These are phyloP conservation scores for Inosperma sp. DNA, from an alignment of 768 basidiomycete species.

Conservation along the genomic window DNA sequence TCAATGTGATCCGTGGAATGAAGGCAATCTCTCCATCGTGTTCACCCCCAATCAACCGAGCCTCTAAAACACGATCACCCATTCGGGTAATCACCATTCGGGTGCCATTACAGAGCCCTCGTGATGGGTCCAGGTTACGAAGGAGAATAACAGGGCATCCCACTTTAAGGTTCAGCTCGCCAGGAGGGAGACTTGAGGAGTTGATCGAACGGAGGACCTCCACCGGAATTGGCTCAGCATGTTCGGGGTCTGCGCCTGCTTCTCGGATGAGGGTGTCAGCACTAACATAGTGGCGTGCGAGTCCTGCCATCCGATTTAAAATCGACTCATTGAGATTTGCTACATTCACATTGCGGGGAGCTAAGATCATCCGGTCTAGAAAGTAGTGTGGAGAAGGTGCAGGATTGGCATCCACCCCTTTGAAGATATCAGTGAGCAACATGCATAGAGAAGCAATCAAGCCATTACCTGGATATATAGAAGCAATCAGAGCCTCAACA, in stretches of 20 bases:
- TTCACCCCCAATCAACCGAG: conserved; percentile 32
- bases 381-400: conserved; percentile 26
- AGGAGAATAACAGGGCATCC: conserved; percentile 32
- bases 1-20: conserved; percentile 35
- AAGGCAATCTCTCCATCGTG: conserved; percentile 31
- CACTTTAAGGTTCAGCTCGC: conserved; percentile 26
- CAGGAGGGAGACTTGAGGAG: conserved; percentile 31
- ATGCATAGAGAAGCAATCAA: neutral
- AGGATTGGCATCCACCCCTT: neutral
- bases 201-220: conserved; percentile 34
- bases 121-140: conserved; percentile 24
- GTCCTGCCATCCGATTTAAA: conserved; percentile 20
- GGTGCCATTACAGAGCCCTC: conserved; percentile 30
- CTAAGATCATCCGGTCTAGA: conserved; percentile 31
- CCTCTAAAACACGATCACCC: conserved; percentile 25
- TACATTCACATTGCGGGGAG: conserved; percentile 32
- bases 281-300: conserved; percentile 19
- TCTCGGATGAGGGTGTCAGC: conserved; percentile 25
- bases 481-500: conserved; percentile 22
- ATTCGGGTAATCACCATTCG: conserved; percentile 21
- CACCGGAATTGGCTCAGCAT: conserved; percentile 20
- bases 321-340: conserved; percentile 27
- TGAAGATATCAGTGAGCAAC: neutral
- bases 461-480: conserved; percentile 23
- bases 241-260: conserved; percentile 14